These are phyloP conservation scores for Rubia yunnanensis DNA, from an alignment of 257 asterid species.

Conservation along the genomic window DNA sequence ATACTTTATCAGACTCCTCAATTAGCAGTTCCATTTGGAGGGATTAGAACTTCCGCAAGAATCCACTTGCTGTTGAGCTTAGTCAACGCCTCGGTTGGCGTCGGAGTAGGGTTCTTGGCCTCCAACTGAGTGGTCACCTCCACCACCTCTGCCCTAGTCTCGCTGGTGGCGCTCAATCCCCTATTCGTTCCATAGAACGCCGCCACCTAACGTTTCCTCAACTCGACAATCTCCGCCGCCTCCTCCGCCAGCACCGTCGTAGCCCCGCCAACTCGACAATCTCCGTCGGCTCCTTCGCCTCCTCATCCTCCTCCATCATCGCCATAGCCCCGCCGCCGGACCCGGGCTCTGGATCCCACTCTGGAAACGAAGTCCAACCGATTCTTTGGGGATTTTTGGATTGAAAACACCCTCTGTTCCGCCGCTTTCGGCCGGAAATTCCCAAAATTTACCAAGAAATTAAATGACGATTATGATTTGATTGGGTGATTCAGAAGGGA, in stretches of 20 bases:
- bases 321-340: constrained; percentile 15
- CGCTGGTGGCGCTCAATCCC: constrained; percentile 68
- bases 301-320: no score
- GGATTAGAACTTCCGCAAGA: constrained; percentile 48
- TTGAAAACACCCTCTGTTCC: constrained; percentile 8
- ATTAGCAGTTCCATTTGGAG: neutral
- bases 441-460: constrained; percentile 26
- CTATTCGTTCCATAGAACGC: constrained; percentile 70
- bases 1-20: no score
- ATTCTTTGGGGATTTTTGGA: constrained; percentile 4
- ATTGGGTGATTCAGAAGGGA: no score
- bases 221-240: constrained; percentile 32
- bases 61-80: constrained; percentile 91
- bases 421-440: constrained; percentile 15
- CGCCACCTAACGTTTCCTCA: constrained; percentile 65
- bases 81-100: constrained; percentile 74
- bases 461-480: no score
- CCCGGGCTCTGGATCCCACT: constrained; percentile 34
- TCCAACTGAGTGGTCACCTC: constrained; percentile 81
- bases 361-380: constrained; percentile 18
- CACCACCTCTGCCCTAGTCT: constrained; percentile 75
- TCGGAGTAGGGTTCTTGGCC: constrained; percentile 77
- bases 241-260: constrained; percentile 45
- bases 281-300: no score
- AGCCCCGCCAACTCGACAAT: no score